These are phyloP conservation scores for Calonectria ilicicola DNA, from an alignment of 2,329 filamentous ascomycete genomes.

Conservation along the genomic window DNA sequence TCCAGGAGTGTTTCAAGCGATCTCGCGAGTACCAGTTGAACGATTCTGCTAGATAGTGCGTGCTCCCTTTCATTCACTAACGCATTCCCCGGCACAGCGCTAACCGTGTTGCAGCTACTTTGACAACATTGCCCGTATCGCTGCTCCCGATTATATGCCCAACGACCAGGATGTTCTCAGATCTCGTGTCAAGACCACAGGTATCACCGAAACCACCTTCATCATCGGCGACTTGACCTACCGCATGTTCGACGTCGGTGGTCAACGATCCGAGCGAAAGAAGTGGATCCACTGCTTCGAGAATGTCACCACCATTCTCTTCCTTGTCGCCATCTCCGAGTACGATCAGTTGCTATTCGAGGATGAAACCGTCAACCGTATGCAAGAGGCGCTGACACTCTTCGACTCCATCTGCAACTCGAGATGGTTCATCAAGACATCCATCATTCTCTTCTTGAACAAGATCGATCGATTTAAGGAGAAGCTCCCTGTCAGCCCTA, in stretches of 20 bases:
- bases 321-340: conserved; percentile 96
- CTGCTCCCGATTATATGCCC: conserved; percentile 91
- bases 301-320: conserved; percentile 96
- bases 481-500: conserved; percentile 84
- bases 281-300: conserved; percentile 99
- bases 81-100: conserved; percentile 25
- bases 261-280: conserved; percentile 95
- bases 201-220: conserved; percentile 97
- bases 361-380: conserved; percentile 95
- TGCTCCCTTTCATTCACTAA: conserved; percentile 38
- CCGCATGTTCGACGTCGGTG: conserved; percentile 97
- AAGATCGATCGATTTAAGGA: conserved; percentile 92
- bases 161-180: conserved; percentile 95
- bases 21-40: conserved; percentile 97
- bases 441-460: conserved; percentile 90
- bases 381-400: conserved; percentile 88
- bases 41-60: conserved; percentile 95
- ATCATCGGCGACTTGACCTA: conserved; percentile 95
- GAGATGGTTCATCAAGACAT: conserved; percentile 90
- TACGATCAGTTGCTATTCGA: conserved; percentile 97
- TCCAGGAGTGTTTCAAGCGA: conserved; percentile 95
- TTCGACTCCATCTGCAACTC: conserved; percentile 92
- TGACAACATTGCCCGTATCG: conserved; percentile 92
- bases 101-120: conserved; percentile 80
- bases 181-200: conserved; percentile 96